phyloP scores from a whole-genome alignment of 108 stramenopile genomes.

The Pseudonitzschia multiseries region DNA sequence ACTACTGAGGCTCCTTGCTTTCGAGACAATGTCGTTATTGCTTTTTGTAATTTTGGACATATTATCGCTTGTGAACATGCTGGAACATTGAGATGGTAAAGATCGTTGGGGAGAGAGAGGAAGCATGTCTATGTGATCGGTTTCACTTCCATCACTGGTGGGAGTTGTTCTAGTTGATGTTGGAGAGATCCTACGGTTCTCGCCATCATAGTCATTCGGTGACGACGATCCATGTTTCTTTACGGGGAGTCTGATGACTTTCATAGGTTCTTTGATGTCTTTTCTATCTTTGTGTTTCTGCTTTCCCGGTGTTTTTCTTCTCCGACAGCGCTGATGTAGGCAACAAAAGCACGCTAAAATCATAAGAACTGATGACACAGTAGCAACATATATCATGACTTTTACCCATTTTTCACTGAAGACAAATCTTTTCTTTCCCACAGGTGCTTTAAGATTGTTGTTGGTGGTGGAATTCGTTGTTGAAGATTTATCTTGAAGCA shows the following conservation, averaged over 20 bases:
- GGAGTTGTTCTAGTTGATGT: conserved; percentile 2
- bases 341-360: neutral
- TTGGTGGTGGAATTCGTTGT: neutral
- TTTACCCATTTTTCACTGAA: conserved; percentile 1
- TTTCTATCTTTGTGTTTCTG: neutral
- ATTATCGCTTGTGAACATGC: conserved; percentile 37
- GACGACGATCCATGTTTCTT: neutral
- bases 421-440: neutral
- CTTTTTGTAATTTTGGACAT: conserved; percentile 13
- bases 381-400: neutral
- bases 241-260: conserved; percentile 9
- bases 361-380: neutral
- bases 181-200: neutral
- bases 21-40: neutral
- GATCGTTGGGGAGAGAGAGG: conserved; percentile 33
- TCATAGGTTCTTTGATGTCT: conserved; percentile 9
- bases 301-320: neutral
- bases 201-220: neutral
- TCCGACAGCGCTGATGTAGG: neutral
- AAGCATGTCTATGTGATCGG: neutral
- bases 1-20: conserved; percentile 11
- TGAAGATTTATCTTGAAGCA: neutral
- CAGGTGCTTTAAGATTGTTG: neutral
- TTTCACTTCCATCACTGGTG: neutral
- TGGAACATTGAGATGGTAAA: conserved; percentile 36